Evolutionary conservation across 495 filamentous ascomycete genomes (phyloP).

Genomic region (Bombardia bombarda): DNA sequence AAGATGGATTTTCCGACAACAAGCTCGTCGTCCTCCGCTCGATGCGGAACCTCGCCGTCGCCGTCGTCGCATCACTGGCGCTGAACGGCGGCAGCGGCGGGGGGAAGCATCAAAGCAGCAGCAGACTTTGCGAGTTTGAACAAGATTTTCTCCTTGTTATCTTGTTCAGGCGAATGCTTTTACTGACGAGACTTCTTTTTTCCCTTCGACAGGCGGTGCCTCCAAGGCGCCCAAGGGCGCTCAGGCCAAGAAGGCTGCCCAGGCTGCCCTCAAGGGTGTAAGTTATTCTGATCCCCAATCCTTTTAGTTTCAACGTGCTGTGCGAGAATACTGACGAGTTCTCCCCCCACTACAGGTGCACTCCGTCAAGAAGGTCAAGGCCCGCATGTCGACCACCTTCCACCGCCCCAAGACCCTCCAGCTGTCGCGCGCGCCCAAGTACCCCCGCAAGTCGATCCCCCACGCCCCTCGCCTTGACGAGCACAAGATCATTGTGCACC

Average conservation of each 20-base stretch:
- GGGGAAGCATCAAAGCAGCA: slow-evolving; percentile 46
- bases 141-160: slow-evolving; percentile 16
- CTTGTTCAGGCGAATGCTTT: slow-evolving; percentile 33
- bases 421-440: slow-evolving; percentile 87
- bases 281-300: slow-evolving; percentile 31
- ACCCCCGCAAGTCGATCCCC: slow-evolving; percentile 90
- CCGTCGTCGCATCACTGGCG: neutral
- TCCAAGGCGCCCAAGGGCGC: slow-evolving; percentile 58
- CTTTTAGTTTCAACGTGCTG: neutral
- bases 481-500: slow-evolving; percentile 78
- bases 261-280: slow-evolving; percentile 87
- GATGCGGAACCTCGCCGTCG: slow-evolving; percentile 23
- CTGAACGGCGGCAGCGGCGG: slow-evolving; percentile 7
- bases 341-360: slow-evolving; percentile 40
- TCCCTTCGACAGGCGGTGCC: slow-evolving; percentile 35
- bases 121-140: slow-evolving; percentile 54
- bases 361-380: slow-evolving; percentile 85
- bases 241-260: slow-evolving; percentile 84
- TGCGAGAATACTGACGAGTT: slow-evolving; percentile 7
- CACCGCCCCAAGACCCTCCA: slow-evolving; percentile 92
- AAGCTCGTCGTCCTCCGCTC: slow-evolving; percentile 23
- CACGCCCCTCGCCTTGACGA: slow-evolving; percentile 86
- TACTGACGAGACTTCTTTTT: slow-evolving; percentile 23
- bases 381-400: slow-evolving; percentile 89
- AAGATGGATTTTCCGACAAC: slow-evolving; percentile 16